Percentiles rank a stretch among this genome's conserved stretches.
These are phyloP conservation scores for Ceratocystis diversiconidia DNA, from an alignment of 2,329 filamentous ascomycete genomes.

Conservation along the genomic window DNA sequence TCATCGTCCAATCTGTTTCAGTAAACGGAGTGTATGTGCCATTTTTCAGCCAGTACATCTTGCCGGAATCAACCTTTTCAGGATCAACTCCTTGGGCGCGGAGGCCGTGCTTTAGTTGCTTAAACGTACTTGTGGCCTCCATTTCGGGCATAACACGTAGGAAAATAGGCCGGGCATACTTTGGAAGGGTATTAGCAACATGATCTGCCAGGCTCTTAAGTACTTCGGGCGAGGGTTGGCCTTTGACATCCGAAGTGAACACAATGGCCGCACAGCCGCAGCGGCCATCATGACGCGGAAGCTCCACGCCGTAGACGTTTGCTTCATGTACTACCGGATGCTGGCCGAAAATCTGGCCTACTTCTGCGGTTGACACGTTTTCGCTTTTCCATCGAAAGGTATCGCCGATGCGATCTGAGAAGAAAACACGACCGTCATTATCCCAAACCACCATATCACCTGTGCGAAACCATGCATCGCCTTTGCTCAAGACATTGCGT, in stretches of 20 bases:
- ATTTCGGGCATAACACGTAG: constrained; percentile 48
- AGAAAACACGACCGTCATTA: constrained; percentile 56
- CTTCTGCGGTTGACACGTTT: constrained; percentile 71
- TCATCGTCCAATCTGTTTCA: constrained; percentile 50
- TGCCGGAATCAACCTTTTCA: constrained; percentile 27
- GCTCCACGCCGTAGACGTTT: constrained; percentile 70
- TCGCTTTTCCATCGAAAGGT: constrained; percentile 73
- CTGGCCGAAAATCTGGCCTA: constrained; percentile 56
- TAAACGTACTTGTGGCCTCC: constrained; percentile 69
- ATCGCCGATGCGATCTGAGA: constrained; percentile 67
- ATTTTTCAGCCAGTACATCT: constrained; percentile 50
- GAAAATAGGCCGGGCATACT: constrained; percentile 66
- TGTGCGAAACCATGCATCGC: constrained; percentile 70
- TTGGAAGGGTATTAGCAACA: constrained; percentile 44
- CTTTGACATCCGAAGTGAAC: constrained; percentile 35
- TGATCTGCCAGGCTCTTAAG: constrained; percentile 50
- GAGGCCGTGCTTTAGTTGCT: constrained; percentile 68
- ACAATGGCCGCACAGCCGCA: constrained; percentile 66
- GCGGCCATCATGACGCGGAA: constrained; percentile 70
- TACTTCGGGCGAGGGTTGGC: constrained; percentile 29
- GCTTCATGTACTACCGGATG: constrained; percentile 58
- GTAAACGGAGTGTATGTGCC: constrained; percentile 55
- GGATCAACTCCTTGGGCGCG: constrained; percentile 63
- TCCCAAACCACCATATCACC: constrained; percentile 71
- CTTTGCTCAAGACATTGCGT: constrained; percentile 55